These are phyloP conservation scores for Dissophora globulifera DNA, from an alignment of 192 early-diverging fungal genomes.

Conservation along the genomic window DNA sequence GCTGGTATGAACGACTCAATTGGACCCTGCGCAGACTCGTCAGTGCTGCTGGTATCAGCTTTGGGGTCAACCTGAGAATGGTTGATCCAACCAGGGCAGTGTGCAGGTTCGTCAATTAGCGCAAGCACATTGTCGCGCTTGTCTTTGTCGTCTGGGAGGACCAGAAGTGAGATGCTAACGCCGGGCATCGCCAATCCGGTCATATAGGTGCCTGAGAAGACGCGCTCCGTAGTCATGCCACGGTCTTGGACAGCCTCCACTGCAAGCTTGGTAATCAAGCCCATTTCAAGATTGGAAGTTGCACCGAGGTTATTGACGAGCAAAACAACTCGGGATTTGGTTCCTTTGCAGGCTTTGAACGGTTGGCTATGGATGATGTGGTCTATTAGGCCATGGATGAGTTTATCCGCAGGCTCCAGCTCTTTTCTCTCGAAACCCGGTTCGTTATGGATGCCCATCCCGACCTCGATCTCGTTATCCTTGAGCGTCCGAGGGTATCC, in stretches of 20 bases:
- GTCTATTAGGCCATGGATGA: constrained; percentile 66
- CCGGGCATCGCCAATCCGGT: constrained; percentile 88
- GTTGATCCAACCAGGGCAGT: constrained; percentile 75
- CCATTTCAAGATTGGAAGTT: constrained; percentile 76
- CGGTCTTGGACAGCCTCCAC: constrained; percentile 52
- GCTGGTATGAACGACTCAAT: constrained; percentile 40
- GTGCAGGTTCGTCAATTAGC: constrained; percentile 66
- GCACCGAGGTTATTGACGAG: constrained; percentile 89
- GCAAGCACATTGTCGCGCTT: constrained; percentile 52
- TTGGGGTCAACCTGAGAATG: constrained; percentile 44
- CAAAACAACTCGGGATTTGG: constrained; percentile 65
- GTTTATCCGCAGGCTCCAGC: constrained; percentile 57
- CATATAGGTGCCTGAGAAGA: constrained; percentile 79
- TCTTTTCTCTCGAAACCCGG: constrained; percentile 71
- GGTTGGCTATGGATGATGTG: constrained; percentile 49
- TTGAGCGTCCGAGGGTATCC: constrained; percentile 62
- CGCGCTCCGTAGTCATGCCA: constrained; percentile 61
- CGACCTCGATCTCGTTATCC: constrained; percentile 71
- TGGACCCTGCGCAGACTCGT: constrained; percentile 46
- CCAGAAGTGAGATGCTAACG: constrained; percentile 73
- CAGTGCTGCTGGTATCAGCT: constrained; percentile 58
- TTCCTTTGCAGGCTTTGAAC: constrained; percentile 52
- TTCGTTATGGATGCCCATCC: constrained; percentile 88
- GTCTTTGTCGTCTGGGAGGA: constrained; percentile 59
- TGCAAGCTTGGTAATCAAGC: constrained; percentile 75